A percentile compares a stretch with the other conserved stretches of the same genome.
These are phyloP conservation scores for Apiospora hydei DNA, from an alignment of 2,329 filamentous ascomycete species.

Conservation along the genomic window DNA sequence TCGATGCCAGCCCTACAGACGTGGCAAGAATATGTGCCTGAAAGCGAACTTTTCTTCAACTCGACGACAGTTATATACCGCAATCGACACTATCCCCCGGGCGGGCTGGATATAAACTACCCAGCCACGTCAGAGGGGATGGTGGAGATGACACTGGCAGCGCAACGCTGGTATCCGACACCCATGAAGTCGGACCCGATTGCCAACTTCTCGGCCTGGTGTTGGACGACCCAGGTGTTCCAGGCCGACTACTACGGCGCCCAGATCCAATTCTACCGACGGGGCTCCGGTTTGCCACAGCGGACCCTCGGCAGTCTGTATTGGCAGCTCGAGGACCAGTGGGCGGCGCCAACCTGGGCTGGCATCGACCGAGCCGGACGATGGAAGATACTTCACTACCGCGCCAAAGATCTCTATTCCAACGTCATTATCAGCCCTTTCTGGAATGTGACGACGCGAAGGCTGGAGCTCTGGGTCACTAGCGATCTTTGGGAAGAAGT, in stretches of 20 bases:
- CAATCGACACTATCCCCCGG: conserved; percentile 66
- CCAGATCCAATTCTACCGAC: conserved; percentile 68
- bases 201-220: conserved; percentile 69
- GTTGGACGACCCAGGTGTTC: conserved; percentile 68
- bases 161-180: conserved; percentile 62
- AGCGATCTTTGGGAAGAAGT: conserved; percentile 63
- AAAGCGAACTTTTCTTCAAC: conserved; percentile 63
- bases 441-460: conserved; percentile 57
- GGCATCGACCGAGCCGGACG: conserved; percentile 68
- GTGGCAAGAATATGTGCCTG: conserved; percentile 61
- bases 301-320: conserved; percentile 67
- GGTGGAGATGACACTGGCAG: conserved; percentile 65
- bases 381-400: conserved; percentile 69
- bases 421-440: conserved; percentile 66
- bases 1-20: conserved; percentile 67
- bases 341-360: conserved; percentile 70
- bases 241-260: conserved; percentile 68
- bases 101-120: conserved; percentile 55
- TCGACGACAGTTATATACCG: conserved; percentile 60
- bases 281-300: conserved; percentile 63
- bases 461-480: conserved; percentile 61
- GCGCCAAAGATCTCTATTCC: conserved; percentile 63
- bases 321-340: conserved; percentile 72
- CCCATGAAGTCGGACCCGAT: conserved; percentile 59
- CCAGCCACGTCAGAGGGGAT: conserved; percentile 52